phyloP scores from a whole-genome alignment of 2,329 filamentous ascomycete genomes.

The Diplodia mutila region DNA sequence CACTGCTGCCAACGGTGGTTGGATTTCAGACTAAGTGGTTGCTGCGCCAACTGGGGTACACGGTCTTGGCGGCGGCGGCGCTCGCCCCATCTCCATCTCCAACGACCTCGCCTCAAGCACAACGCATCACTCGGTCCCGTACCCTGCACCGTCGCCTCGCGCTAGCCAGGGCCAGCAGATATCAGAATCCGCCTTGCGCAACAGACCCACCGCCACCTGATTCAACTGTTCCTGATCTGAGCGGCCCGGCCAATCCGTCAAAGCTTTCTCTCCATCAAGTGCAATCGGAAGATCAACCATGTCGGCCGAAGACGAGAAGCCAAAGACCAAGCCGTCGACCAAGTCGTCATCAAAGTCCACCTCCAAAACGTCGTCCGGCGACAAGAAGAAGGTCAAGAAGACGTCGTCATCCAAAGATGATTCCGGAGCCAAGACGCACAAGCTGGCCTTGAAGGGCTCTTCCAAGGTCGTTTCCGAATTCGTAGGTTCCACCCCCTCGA shows the following conservation, averaged over 20 bases:
- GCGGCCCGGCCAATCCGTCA: conserved; percentile 20
- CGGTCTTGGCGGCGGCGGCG: conserved; percentile 16
- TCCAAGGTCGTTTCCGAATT: conserved; percentile 94
- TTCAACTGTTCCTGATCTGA: conserved; percentile 12
- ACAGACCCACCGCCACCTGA: conserved; percentile 10
- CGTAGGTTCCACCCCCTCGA: conserved; percentile 62
- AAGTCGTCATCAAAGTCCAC: conserved; percentile 27
- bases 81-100: not conserved
- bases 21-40: not conserved
- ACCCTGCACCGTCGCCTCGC: conserved; percentile 14
- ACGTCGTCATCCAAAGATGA: conserved; percentile 52
- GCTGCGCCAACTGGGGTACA: conserved; percentile 24
- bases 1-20: not conserved
- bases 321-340: conserved; percentile 25
- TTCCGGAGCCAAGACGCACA: conserved; percentile 84
- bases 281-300: not conserved
- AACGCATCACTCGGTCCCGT: conserved; percentile 21
- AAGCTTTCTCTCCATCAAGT: conserved; percentile 11
- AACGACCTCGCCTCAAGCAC: conserved; percentile 13
- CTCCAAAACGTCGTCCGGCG: conserved; percentile 18
- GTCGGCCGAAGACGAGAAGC: conserved; percentile 19
- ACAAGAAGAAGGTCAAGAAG: conserved; percentile 26
- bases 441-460: conserved; percentile 83
- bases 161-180: conserved; percentile 18
- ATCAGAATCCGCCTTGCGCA: not conserved